These are phyloP conservation scores for Candida fluviatilis DNA, from an alignment of 805 yeast species.

Conservation along the genomic window DNA sequence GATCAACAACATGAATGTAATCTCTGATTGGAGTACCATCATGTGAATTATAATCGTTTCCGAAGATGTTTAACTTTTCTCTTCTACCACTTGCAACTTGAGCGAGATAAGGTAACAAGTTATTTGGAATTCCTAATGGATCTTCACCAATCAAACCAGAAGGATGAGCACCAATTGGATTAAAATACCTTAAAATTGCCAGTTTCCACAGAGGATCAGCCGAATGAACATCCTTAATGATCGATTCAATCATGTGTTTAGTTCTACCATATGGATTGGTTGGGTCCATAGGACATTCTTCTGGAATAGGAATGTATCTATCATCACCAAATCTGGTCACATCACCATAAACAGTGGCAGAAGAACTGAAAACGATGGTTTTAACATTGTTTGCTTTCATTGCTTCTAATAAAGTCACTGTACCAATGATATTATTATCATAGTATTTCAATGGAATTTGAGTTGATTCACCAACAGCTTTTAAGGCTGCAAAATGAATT, in stretches of 20 bases:
- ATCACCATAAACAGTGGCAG: conserved; percentile 84
- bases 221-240: conserved; percentile 49
- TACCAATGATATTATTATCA: conserved; percentile 63
- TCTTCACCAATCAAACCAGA: conserved; percentile 79
- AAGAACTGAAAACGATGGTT: conserved; percentile 66
- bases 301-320: conserved; percentile 66
- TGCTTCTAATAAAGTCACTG: conserved; percentile 52
- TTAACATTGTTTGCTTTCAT: conserved; percentile 46
- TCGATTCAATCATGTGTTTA: conserved; percentile 60
- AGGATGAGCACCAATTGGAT: conserved; percentile 85
- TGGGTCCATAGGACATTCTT: conserved; percentile 69
- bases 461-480: conserved; percentile 79
- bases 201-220: conserved; percentile 44
- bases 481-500: conserved; percentile 77
- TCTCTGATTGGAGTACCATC: conserved; percentile 84
- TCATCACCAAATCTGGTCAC: conserved; percentile 66
- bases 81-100: conserved; percentile 75
- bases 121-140: conserved; percentile 74
- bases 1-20: conserved; percentile 76
- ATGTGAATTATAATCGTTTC: conserved; percentile 63
- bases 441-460: conserved; percentile 64
- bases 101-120: conserved; percentile 69
- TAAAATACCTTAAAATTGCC: conserved; percentile 73
- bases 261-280: conserved; percentile 78
- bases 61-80: conserved; percentile 63